A percentile compares a stretch with the other conserved stretches of the same genome.
Evolutionary conservation across 148 eudicot species (phyloP).

Genomic region (Chenopodium quinoa): DNA sequence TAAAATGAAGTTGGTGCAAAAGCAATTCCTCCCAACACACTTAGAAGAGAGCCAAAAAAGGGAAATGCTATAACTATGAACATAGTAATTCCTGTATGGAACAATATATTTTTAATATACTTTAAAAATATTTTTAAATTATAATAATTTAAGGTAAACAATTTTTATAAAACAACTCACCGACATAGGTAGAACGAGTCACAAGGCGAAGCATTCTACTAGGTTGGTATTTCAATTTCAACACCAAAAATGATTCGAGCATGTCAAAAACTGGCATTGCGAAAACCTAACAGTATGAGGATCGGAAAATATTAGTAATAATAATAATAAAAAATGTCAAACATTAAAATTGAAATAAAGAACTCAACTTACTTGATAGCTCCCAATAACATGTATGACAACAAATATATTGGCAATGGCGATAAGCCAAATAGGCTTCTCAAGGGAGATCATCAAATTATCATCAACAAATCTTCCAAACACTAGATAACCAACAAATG

Average conservation of each 20-base stretch:
- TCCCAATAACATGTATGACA: conserved; percentile 52
- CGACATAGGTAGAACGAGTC: conserved; percentile 38
- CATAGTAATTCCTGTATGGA: conserved; percentile 41
- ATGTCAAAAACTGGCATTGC: conserved; percentile 59
- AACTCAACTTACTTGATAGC: conserved; percentile 40
- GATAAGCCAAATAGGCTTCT: conserved; percentile 48
- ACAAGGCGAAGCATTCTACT: conserved; percentile 30
- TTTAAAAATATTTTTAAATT: no score
- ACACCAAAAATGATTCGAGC: conserved; percentile 40
- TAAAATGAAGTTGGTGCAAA: conserved; percentile 55
- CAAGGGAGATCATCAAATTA: conserved; percentile 42
- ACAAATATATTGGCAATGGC: conserved; percentile 45
- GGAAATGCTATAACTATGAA: conserved; percentile 46
- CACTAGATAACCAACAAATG: conserved; percentile 36
- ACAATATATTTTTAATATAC: no score
- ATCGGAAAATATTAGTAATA: no score
- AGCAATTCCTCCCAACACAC: conserved; percentile 58
- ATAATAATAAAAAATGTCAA: no score
- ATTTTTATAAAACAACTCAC: conserved; percentile 23
- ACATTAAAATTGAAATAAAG: no score
- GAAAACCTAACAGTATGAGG: conserved; percentile 27
- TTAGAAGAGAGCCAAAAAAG: conserved; percentile 50
- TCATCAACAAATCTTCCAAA: conserved; percentile 46
- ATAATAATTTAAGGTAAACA: no score
- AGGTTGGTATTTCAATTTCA: conserved; percentile 37